These are phyloP conservation scores for Canavalia ensiformis DNA, from an alignment of 306 rosid species.

Conservation along the genomic window DNA sequence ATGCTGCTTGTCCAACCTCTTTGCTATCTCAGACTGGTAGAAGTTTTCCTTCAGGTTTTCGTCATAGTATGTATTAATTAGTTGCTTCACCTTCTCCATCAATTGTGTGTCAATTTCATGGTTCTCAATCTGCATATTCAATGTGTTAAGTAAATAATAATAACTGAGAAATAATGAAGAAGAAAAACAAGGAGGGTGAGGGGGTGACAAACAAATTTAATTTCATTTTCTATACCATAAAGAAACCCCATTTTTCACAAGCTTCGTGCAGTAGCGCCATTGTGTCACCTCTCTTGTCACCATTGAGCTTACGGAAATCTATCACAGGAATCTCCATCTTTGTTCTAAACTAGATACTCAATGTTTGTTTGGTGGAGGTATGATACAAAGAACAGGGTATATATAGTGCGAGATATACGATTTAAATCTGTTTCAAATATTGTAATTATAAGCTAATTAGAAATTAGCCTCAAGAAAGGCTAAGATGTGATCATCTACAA, in stretches of 20 bases:
- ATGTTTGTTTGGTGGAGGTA: conserved; percentile 41
- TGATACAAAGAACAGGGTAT: conserved; percentile 47
- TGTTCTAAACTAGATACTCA: conserved; percentile 16
- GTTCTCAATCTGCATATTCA: conserved; percentile 64
- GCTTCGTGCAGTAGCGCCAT: conserved; percentile 65
- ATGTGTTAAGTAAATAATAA: not conserved
- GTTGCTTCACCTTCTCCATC: conserved; percentile 76
- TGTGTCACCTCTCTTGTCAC: conserved; percentile 57
- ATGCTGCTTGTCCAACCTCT: conserved; percentile 51
- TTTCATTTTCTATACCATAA: conserved; percentile 53
- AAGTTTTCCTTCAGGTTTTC: conserved; percentile 66
- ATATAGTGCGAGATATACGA: conserved; percentile 48
- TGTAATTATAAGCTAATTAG: conserved; percentile 31
- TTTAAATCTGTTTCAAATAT: not conserved
- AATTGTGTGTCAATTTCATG: conserved; percentile 68
- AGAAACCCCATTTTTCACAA: conserved; percentile 76
- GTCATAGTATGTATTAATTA: conserved; percentile 69
- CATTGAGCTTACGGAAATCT: conserved; percentile 64
- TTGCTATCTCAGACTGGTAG: conserved; percentile 69
- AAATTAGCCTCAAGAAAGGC: not conserved
- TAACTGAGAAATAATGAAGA: not conserved
- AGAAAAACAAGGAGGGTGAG: not conserved
- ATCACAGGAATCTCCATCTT: conserved; percentile 22
- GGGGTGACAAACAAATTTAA: not conserved
- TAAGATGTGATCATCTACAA: conserved; percentile 43